Base-by-base conservation (phyloP, 2,329 filamentous ascomycete species). In the Aspergillus floridensis region DNA sequence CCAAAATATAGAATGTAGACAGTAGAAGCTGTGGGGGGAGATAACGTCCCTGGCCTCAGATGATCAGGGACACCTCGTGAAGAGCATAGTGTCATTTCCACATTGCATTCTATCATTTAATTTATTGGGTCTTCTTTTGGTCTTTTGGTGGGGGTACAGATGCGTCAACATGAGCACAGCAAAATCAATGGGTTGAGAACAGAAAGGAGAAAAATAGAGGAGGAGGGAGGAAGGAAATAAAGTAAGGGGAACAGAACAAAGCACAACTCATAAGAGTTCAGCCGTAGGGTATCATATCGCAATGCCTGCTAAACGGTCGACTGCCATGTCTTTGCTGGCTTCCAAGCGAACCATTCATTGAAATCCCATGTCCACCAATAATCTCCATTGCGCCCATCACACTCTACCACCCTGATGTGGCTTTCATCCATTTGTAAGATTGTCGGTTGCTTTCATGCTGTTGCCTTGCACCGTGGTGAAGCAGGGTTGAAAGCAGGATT, bases 271-370 rank as follows among this genome's bases (percentile, higher is more conserved):
- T 74, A 57, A 74, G 38, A 44, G 70, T 69, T 74, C 70, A 70
- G 71, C 70, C 71, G 71, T 75, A 75, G 73, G 73, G 73, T 75
- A 75, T 75, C 73, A 75, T 74, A 74, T 74, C 71, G 70, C 74
- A 75, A 75, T 74, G 72, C 72, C 72, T 74, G 72, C 72, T 75
- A 73, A 74, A 72, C 68, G 66, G 70, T 67, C 66, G 70, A 74
- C 71, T 70, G 72, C 68, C 66, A 71, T 71, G 68, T 68, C 63
- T 63, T 38, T 47, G 46, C 52, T 44, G 16, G 24, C 44, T 44
- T 19, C 38, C 38, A 16, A 44, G 38, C 16, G 38, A 44, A 8
- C 16, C 38, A 44, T 44, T 44, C 38, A 44, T 44, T 19, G 32
- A 44, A 44, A 44, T 53, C 52, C 21, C 41, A 35, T 51, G 32